phyloP scores from a whole-genome alignment of 108 stramenopile species.

The Cyclotella cryptica region DNA sequence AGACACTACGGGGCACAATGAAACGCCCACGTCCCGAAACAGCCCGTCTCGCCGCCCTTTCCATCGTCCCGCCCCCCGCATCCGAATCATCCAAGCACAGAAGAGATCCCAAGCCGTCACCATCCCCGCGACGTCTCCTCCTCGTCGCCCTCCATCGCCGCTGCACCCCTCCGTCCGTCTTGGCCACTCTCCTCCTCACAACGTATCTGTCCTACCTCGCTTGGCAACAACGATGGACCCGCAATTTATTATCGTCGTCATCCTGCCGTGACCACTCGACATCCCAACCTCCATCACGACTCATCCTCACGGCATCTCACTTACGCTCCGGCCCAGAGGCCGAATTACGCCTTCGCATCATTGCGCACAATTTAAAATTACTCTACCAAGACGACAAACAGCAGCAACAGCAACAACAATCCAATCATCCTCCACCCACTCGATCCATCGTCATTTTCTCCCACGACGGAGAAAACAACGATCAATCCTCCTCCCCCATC shows the following conservation, averaged over 20 bases:
- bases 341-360: constrained; percentile 38
- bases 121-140: not conserved
- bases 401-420: too few species aligned
- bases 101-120: not conserved
- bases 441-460: constrained; percentile 42
- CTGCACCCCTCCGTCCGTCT: not conserved
- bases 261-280: not conserved
- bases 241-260: too few species aligned
- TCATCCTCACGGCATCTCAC: constrained; percentile 48
- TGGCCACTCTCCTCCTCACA: not conserved
- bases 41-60: not conserved
- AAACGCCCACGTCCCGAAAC: constrained; percentile 15
- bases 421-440: constrained; percentile 22
- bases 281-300: not conserved
- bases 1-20: too few species aligned
- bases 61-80: not conserved
- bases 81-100: not conserved
- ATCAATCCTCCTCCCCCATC: too few species aligned
- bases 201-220: not conserved
- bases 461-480: constrained; percentile 3
- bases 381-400: constrained; percentile 19
- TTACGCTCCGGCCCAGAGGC: constrained; percentile 34
- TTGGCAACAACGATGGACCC: too few species aligned
- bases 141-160: not conserved
- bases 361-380: constrained; percentile 39